phyloP scores from a whole-genome alignment of 2,329 filamentous ascomycete species.

The Basipetospora sp. region DNA sequence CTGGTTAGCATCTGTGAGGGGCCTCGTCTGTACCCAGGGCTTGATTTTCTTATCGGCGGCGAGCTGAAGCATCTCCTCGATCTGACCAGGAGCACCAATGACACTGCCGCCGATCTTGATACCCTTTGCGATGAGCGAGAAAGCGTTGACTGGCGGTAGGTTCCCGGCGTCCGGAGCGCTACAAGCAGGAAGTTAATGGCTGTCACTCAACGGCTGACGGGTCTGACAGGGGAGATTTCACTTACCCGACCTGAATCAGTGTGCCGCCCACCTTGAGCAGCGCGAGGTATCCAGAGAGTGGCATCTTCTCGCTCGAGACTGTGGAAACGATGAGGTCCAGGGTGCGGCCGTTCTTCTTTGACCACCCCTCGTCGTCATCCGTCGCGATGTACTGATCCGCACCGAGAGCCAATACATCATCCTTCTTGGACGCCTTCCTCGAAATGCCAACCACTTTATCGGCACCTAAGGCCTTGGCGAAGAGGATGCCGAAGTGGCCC shows the following conservation, averaged over 20 bases:
- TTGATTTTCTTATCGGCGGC: slow-evolving; percentile 41
- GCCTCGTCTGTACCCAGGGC: slow-evolving; percentile 40
- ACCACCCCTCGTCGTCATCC: slow-evolving; percentile 39
- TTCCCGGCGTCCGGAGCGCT: slow-evolving; percentile 4
- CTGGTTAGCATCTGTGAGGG: slow-evolving; percentile 41
- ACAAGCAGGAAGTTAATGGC: not conserved
- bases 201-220: too few species aligned
- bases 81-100: slow-evolving; percentile 38
- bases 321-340: slow-evolving; percentile 48
- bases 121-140: slow-evolving; percentile 41
- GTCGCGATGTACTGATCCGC: slow-evolving; percentile 34
- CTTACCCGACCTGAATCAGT: slow-evolving; percentile 47
- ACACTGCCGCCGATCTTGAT: slow-evolving; percentile 31
- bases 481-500: slow-evolving; percentile 54
- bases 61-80: slow-evolving; percentile 44
- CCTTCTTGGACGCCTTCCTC: slow-evolving; percentile 34
- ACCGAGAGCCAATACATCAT: slow-evolving; percentile 41
- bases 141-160: slow-evolving; percentile 28
- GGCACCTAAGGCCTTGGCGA: slow-evolving; percentile 52
- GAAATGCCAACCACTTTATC: slow-evolving; percentile 47
- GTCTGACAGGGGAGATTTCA: slow-evolving; percentile 4
- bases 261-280: slow-evolving; percentile 44
- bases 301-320: slow-evolving; percentile 38
- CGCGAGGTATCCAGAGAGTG: slow-evolving; percentile 43
- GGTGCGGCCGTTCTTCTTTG: slow-evolving; percentile 30